These are phyloP conservation scores for Stagonosporopsis vannaccii DNA, from an alignment of 2,329 filamentous ascomycete genomes.

Conservation along the genomic window DNA sequence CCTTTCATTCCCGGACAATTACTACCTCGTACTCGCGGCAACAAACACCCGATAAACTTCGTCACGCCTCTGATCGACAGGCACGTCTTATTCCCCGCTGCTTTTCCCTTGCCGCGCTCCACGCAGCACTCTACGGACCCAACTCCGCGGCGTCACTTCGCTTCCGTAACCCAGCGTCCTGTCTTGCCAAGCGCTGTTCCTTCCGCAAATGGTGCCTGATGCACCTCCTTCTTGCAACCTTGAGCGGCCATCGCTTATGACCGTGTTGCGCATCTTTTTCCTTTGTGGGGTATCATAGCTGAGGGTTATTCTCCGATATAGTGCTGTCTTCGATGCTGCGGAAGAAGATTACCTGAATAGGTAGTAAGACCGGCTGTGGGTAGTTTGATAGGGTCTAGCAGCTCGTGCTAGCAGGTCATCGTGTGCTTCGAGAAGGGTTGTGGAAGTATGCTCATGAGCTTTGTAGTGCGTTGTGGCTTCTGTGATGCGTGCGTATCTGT, in stretches of 20 bases:
- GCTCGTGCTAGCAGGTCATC: background rate
- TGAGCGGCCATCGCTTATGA: background rate
- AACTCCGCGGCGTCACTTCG: conserved; percentile 1
- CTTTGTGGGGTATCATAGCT: background rate
- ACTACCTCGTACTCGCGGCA: background rate
- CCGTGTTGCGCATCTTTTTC: conserved; percentile 11
- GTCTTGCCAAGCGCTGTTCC: conserved; percentile 4
- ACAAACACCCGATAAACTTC: conserved; percentile 6
- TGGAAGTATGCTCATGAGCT: background rate
- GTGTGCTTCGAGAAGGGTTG: conserved; percentile 7
- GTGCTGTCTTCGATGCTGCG: conserved; percentile 16
- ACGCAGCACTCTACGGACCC: background rate
- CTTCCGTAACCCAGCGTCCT: background rate
- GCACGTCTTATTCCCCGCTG: conserved; percentile 1
- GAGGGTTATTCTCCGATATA: conserved; percentile 15
- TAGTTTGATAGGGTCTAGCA: background rate
- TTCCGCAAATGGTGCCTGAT: conserved; percentile 11
- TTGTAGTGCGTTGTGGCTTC: background rate
- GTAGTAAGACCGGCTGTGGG: conserved; percentile 5
- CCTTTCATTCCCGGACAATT: background rate
- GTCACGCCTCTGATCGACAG: conserved; percentile 7
- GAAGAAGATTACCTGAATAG: conserved; percentile 10
- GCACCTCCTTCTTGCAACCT: background rate
- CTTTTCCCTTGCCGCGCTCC: background rate
- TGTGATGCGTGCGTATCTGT: background rate